Percentiles rank a stretch among this genome's conserved stretches.
phyloP scores from a whole-genome alignment of 345 rosid genomes.

The Rhodamnia argentea region DNA sequence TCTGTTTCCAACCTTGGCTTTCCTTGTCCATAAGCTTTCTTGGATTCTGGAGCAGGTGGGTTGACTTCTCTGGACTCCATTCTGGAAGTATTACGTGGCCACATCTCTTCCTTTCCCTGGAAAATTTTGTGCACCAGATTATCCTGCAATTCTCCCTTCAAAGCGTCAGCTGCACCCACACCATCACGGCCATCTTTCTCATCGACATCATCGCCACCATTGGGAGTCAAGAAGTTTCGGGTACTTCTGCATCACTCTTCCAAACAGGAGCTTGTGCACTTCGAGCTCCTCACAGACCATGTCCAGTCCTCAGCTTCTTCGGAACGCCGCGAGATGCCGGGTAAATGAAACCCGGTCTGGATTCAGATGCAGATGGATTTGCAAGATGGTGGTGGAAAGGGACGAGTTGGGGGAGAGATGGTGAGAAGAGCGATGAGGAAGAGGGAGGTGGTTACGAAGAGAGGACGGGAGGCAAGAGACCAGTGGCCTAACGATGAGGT shows the following conservation, averaged over 20 bases:
- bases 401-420: constrained; percentile 17
- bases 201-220: neutral
- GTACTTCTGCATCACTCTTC: constrained; percentile 11
- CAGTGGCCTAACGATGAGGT: constrained; percentile 42
- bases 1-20: constrained; percentile 17
- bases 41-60: constrained; percentile 18
- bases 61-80: constrained; percentile 38
- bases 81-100: neutral
- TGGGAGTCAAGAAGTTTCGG: constrained; percentile 6
- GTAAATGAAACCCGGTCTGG: neutral
- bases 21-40: constrained; percentile 27
- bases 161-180: neutral
- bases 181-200: neutral
- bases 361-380: neutral
- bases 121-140: neutral
- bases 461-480: constrained; percentile 72
- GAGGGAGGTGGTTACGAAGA: constrained; percentile 47
- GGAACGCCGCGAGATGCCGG: neutral
- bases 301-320: neutral
- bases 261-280: constrained; percentile 49
- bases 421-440: constrained; percentile 43
- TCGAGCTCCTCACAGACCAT: constrained; percentile 28
- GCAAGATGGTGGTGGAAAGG: neutral
- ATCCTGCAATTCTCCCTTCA: neutral
- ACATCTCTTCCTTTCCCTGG: neutral